Evolutionary conservation across 495 filamentous ascomycete genomes (phyloP).

Genomic region (Podospora anserina): DNA sequence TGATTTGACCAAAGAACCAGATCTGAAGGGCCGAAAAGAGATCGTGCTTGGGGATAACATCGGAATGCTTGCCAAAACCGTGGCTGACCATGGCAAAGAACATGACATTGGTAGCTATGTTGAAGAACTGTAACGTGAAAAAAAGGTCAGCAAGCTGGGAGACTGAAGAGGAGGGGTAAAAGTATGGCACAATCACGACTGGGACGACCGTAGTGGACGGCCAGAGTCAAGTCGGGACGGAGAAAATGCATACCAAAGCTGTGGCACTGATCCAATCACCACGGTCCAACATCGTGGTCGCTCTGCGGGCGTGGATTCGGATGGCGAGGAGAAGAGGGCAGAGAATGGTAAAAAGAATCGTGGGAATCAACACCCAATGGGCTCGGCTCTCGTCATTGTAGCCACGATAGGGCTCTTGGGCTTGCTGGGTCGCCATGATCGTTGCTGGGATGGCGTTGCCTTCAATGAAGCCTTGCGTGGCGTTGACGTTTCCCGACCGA

Average conservation of each 20-base stretch:
- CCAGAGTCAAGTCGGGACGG: background rate
- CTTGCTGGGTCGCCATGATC: background rate
- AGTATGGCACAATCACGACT: background rate
- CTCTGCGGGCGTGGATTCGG: constrained; percentile 14
- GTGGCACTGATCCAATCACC: constrained; percentile 31
- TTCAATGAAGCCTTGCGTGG: background rate
- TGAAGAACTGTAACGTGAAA: constrained; percentile 11
- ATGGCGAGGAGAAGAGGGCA: constrained; percentile 12
- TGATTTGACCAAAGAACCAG: constrained; percentile 25
- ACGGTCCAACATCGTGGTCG: constrained; percentile 15
- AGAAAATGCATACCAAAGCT: constrained; percentile 17
- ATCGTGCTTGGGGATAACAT: constrained; percentile 5
- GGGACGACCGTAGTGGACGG: background rate
- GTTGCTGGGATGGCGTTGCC: background rate
- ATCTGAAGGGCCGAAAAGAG: constrained; percentile 7
- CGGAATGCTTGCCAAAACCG: constrained; percentile 23
- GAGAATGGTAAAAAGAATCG: constrained; percentile 10
- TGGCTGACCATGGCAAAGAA: constrained; percentile 19
- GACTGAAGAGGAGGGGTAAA: background rate
- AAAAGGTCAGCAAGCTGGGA: background rate
- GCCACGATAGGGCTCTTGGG: background rate
- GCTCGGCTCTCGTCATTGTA: constrained; percentile 9
- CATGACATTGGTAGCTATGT: constrained; percentile 13
- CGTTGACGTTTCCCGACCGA: background rate
- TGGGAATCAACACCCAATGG: constrained; percentile 17